phyloP scores from a whole-genome alignment of 345 rosid species.

The Kernera saxatilis region DNA sequence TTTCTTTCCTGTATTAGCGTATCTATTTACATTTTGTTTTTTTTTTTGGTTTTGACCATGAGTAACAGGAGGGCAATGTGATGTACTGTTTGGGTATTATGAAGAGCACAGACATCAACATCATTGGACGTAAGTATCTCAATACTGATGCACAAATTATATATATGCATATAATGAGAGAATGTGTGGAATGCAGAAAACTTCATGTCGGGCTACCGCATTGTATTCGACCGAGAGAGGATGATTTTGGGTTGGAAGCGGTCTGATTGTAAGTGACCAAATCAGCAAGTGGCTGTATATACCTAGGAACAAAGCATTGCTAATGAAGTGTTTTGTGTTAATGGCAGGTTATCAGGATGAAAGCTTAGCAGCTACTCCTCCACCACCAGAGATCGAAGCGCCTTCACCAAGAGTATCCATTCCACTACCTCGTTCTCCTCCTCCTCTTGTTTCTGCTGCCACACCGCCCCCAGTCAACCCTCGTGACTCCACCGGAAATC shows the following conservation, averaged over 20 bases:
- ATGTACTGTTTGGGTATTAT: constrained; percentile 66
- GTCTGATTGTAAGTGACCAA: constrained; percentile 51
- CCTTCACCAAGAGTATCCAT: constrained; percentile 7
- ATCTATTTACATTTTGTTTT: constrained; percentile 6
- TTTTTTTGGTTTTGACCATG: constrained; percentile 1
- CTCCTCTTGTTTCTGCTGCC: neutral
- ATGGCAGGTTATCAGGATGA: constrained; percentile 25
- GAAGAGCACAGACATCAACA: constrained; percentile 39
- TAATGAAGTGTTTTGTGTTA: neutral
- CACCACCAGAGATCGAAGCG: constrained; percentile 11
- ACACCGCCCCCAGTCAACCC: neutral
- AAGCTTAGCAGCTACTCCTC: constrained; percentile 14
- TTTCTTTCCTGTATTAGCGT: neutral
- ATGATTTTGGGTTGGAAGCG: constrained; percentile 58
- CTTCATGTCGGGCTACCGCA: constrained; percentile 55
- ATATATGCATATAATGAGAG: neutral
- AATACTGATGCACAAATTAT: neutral
- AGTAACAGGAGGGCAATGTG: constrained; percentile 31
- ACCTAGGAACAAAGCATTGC: neutral
- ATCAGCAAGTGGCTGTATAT: neutral
- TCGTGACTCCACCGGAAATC: neutral
- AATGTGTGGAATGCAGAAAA: constrained; percentile 47
- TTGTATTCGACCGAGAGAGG: constrained; percentile 66
- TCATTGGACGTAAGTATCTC: constrained; percentile 80
- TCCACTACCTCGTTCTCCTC: constrained; percentile 12